These are phyloP conservation scores for Pseudotsuga menziesii DNA, from an alignment of 75 land plant species.

Conservation along the genomic window DNA sequence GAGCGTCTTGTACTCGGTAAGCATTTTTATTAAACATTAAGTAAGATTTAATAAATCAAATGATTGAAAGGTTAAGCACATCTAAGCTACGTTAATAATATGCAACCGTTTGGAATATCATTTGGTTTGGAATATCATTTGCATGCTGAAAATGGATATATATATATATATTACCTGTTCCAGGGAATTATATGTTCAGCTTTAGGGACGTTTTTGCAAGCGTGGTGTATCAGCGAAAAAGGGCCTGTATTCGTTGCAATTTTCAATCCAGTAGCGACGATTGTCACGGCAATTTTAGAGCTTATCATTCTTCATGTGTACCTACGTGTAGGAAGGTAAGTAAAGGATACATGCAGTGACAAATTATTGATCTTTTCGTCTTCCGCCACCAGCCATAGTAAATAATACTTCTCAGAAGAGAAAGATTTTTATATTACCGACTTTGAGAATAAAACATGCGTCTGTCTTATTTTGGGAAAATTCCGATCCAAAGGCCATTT, in stretches of 20 bases:
- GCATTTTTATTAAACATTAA: too few relatives aligned
- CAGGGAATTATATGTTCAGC: neutral
- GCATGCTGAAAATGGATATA: neutral
- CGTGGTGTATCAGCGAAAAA: neutral
- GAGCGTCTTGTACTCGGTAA: conserved; percentile 40
- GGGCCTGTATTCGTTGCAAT: neutral
- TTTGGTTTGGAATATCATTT: too few relatives aligned
- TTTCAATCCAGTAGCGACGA: neutral
- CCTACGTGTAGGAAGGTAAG: conserved; percentile 10
- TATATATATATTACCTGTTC: neutral
- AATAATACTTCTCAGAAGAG: too few relatives aligned
- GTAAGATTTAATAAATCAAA: too few relatives aligned
- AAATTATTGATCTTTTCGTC: too few relatives aligned
- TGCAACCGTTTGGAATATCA: too few relatives aligned
- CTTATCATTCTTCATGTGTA: neutral
- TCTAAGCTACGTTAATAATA: too few relatives aligned
- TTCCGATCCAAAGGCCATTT: neutral
- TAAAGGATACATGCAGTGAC: neutral
- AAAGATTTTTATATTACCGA: too few relatives aligned
- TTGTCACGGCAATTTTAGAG: neutral
- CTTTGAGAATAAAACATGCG: too few relatives aligned
- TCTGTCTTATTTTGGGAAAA: neutral
- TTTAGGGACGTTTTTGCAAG: neutral
- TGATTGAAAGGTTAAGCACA: too few relatives aligned
- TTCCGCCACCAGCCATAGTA: too few relatives aligned